Percentiles rank a stretch among this genome's conserved stretches.
Evolutionary conservation across 768 basidiomycete species (phyloP).

Genomic region (Rhodotorula kratochvilovae): DNA sequence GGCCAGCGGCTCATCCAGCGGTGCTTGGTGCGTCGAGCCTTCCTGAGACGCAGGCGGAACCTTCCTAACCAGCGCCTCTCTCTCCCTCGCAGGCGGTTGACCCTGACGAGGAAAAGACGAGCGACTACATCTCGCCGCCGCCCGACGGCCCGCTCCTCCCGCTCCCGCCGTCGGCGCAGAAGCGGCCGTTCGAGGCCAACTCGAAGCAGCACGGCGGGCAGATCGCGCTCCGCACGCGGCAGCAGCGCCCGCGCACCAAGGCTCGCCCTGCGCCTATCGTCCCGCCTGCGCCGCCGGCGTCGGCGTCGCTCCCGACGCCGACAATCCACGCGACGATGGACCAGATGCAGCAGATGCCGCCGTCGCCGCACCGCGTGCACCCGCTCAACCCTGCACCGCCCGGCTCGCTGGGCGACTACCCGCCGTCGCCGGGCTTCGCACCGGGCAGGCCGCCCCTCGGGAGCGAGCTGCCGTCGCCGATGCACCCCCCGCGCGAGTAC

Average conservation of each 20-base stretch:
- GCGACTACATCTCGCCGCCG: constrained; percentile 38
- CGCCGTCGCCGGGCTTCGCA: constrained; percentile 11
- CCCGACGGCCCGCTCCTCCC: constrained; percentile 37
- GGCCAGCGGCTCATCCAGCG: constrained; percentile 83
- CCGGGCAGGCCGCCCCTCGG: neutral
- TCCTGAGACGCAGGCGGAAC: neutral
- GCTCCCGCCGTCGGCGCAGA: constrained; percentile 31
- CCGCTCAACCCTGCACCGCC: constrained; percentile 13
- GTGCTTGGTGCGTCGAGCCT: constrained; percentile 30
- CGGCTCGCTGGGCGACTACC: constrained; percentile 8
- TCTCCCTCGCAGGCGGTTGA: constrained; percentile 20
- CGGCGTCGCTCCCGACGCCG: constrained; percentile 18
- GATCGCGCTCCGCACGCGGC: constrained; percentile 36
- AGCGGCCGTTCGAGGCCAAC: constrained; percentile 37
- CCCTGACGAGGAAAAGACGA: constrained; percentile 11
- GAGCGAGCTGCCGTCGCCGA: constrained; percentile 10
- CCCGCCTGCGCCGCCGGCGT: neutral
- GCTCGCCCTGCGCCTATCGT: constrained; percentile 28
- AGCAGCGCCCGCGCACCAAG: constrained; percentile 27
- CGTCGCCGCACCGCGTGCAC: constrained; percentile 7
- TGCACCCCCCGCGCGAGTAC: constrained; percentile 24
- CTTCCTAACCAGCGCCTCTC: neutral
- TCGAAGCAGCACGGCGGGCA: constrained; percentile 37
- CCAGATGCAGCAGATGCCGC: constrained; percentile 11
- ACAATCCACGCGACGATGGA: constrained; percentile 29